These are phyloP conservation scores for Flaveria floridana DNA, from an alignment of 140 eudicot species.

Conservation along the genomic window DNA sequence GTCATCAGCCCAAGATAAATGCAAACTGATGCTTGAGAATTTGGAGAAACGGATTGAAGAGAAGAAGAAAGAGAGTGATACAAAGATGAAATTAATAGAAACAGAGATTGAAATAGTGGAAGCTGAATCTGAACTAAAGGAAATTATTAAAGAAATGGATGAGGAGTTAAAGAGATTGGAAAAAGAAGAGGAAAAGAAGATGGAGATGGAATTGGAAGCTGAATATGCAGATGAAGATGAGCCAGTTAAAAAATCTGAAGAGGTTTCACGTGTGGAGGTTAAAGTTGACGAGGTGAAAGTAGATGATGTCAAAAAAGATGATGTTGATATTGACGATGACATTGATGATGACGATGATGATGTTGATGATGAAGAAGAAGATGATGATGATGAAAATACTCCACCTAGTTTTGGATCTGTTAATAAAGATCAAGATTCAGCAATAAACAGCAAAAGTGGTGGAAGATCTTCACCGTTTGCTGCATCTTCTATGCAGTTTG, in stretches of 20 bases:
- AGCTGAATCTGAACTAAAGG: constrained; percentile 63
- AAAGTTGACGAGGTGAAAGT: constrained; percentile 26
- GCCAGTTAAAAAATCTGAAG: constrained; percentile 26
- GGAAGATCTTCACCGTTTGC: constrained; percentile 75
- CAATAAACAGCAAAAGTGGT: constrained; percentile 35
- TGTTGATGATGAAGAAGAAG: constrained; percentile 53
- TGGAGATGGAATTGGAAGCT: constrained; percentile 38
- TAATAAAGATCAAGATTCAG: constrained; percentile 34
- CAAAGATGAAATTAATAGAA: constrained; percentile 39
- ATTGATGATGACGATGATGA: constrained; percentile 37
- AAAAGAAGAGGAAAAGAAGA: constrained; percentile 67
- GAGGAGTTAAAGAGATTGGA: constrained; percentile 58
- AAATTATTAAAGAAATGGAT: constrained; percentile 71
- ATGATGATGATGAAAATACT: constrained; percentile 57
- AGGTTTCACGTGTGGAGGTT: constrained; percentile 34
- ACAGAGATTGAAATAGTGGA: constrained; percentile 60
- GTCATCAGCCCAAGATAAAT: constrained; percentile 37
- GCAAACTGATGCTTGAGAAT: constrained; percentile 40
- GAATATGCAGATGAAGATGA: constrained; percentile 34
- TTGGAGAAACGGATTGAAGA: constrained; percentile 56
- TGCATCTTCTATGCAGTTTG: constrained; percentile 55
- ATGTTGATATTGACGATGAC: constrained; percentile 26
- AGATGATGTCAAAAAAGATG: constrained; percentile 10
- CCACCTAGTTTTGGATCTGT: constrained; percentile 83
- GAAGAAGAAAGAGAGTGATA: constrained; percentile 53